These are phyloP conservation scores for Gossypium schwendimanii DNA, from an alignment of 441 rosid genomes.

Conservation along the genomic window DNA sequence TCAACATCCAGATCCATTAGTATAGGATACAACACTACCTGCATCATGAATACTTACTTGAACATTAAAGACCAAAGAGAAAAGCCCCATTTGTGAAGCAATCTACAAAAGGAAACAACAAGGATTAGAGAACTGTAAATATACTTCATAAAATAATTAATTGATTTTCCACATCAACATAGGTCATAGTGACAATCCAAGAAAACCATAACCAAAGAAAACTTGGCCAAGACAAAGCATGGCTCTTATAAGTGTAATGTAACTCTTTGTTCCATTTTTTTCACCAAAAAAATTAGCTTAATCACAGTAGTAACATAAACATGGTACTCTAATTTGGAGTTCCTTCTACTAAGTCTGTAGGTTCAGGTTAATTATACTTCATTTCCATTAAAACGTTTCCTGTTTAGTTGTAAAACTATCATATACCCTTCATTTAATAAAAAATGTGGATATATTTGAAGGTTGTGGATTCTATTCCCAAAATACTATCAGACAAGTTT, in stretches of 20 bases:
- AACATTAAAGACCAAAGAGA: constrained; percentile 75
- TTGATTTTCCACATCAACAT: background rate
- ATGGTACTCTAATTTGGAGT: background rate
- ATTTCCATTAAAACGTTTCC: background rate
- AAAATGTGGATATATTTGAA: background rate
- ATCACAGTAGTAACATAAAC: background rate
- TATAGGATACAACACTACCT: constrained; percentile 13
- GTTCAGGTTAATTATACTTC: constrained; percentile 1
- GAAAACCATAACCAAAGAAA: constrained; percentile 10
- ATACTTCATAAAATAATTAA: background rate
- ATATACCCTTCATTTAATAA: background rate
- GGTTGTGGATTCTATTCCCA: constrained; percentile 3
- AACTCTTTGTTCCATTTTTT: background rate
- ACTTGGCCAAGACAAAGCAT: constrained; percentile 2
- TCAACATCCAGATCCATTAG: constrained; percentile 11
- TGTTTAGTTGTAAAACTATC: background rate
- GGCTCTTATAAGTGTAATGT: background rate
- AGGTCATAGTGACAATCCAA: background rate
- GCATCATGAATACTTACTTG: constrained; percentile 61
- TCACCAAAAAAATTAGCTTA: background rate
- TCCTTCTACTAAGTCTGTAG: background rate
- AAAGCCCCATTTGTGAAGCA: constrained; percentile 87
- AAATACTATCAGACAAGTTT: background rate
- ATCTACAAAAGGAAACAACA: constrained; percentile 41
- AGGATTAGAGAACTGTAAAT: constrained; percentile 9